Conservation (phyloP, 163 green algal genomes). For the Scenedesmus sp. region DNA sequence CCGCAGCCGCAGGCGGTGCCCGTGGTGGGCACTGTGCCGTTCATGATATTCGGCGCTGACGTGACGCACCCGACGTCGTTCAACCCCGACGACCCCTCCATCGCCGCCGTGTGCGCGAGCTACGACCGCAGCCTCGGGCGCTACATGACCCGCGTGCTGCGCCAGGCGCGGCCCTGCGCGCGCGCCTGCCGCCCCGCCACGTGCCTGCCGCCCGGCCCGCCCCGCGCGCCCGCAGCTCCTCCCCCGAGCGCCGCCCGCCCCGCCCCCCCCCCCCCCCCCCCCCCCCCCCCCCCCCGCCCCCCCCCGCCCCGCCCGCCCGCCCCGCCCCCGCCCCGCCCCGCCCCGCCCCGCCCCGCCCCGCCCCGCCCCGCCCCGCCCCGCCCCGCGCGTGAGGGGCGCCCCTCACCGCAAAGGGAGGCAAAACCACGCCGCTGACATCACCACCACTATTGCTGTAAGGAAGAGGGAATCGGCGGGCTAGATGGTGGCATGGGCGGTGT, state of each 20-base stretch:
- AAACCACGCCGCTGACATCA: no score
- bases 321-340: no score
- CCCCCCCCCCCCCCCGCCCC: no score
- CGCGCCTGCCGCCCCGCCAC: constrained; percentile 38
- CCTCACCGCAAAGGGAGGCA: no score
- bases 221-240: not conserved
- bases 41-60: constrained; percentile 74
- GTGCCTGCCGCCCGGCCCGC: no score
- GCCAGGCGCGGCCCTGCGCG: constrained; percentile 39
- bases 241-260: not conserved
- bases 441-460: no score
- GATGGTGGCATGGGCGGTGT: no score
- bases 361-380: no score
- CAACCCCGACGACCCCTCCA: constrained; percentile 40
- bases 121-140: constrained; percentile 62
- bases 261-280: constrained; percentile 11
- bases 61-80: constrained; percentile 72
- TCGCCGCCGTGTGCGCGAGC: constrained; percentile 48
- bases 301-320: no score
- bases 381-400: no score
- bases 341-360: no score
- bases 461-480: no score
- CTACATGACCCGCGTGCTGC: constrained; percentile 56
- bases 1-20: constrained; percentile 24
- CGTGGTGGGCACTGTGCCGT: constrained; percentile 46